Percentiles rank a stretch among this genome's conserved stretches.
Conservation (phyloP, 257 asterid genomes). For the Forsythia suspensa region DNA sequence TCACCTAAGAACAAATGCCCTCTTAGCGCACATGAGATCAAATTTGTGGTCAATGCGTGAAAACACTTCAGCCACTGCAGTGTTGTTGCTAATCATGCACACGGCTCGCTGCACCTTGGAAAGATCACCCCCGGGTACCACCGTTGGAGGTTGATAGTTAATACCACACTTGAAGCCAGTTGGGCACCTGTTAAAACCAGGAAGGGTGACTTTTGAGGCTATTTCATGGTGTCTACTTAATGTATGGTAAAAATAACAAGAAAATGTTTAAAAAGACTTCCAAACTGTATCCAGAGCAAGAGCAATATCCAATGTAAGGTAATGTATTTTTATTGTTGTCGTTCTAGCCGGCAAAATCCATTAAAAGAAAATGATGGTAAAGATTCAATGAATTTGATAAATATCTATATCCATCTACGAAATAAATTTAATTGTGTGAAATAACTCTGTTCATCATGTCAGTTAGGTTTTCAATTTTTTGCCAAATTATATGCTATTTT, state of each 20-base stretch:
- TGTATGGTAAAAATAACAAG: background rate
- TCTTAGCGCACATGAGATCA: conserved; percentile 9
- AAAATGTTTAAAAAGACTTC: background rate
- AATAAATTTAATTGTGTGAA: too few species aligned
- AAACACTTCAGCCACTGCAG: conserved; percentile 4
- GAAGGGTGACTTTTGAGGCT: background rate
- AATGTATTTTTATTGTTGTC: background rate
- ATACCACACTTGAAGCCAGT: conserved; percentile 15
- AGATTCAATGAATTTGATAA: background rate
- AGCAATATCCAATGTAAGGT: too few species aligned
- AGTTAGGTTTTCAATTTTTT: background rate
- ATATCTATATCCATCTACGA: background rate
- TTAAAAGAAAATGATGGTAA: too few species aligned
- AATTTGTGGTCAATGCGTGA: conserved; percentile 7
- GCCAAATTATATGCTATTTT: background rate
- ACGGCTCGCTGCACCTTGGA: conserved; percentile 12
- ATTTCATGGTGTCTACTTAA: too few species aligned
- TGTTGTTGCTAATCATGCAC: conserved; percentile 15
- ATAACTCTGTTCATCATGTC: background rate
- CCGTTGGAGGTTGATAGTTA: conserved; percentile 14
- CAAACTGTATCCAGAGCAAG: background rate
- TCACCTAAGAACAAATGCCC: conserved; percentile 7
- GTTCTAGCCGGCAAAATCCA: background rate
- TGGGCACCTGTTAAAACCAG: background rate
- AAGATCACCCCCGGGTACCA: conserved; percentile 12